These are phyloP conservation scores for Withania somnifera DNA, from an alignment of 305 asterid genomes.

Conservation along the genomic window DNA sequence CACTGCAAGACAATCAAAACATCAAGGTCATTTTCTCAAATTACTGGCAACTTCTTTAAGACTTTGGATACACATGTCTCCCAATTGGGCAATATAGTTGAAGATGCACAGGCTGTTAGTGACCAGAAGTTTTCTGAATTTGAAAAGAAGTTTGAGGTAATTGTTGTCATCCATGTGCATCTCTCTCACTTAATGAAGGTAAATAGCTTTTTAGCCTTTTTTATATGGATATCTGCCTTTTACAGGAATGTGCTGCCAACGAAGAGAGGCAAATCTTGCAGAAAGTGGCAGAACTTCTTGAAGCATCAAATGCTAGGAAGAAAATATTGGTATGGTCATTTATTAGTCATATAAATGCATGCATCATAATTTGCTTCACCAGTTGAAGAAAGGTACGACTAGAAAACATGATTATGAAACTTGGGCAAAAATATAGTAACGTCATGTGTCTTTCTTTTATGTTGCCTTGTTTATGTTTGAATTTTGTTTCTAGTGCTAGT, in stretches of 20 bases:
- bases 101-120: slow-evolving; percentile 65
- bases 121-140: slow-evolving; percentile 77
- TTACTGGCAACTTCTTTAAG: slow-evolving; percentile 57
- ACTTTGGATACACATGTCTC: slow-evolving; percentile 70
- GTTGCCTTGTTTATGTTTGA: neutral
- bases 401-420: neutral
- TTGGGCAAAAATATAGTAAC: neutral
- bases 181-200: neutral
- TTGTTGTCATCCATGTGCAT: slow-evolving; percentile 3
- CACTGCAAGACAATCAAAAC: slow-evolving; percentile 66
- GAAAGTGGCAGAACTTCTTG: slow-evolving; percentile 91
- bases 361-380: neutral
- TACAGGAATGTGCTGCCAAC: slow-evolving; percentile 87
- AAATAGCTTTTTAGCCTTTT: neutral
- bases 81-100: slow-evolving; percentile 65
- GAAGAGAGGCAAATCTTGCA: slow-evolving; percentile 87
- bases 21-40: slow-evolving; percentile 72
- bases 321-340: slow-evolving; percentile 54
- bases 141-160: slow-evolving; percentile 92
- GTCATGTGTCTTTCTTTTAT: neutral
- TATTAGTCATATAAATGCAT: neutral
- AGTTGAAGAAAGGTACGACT: too few species aligned
- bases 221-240: slow-evolving; percentile 1
- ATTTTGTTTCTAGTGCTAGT: too few species aligned
- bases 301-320: slow-evolving; percentile 90